Base-by-base conservation (phyloP, 2,329 filamentous ascomycete genomes). In the Berkeleyomyces basicola region DNA sequence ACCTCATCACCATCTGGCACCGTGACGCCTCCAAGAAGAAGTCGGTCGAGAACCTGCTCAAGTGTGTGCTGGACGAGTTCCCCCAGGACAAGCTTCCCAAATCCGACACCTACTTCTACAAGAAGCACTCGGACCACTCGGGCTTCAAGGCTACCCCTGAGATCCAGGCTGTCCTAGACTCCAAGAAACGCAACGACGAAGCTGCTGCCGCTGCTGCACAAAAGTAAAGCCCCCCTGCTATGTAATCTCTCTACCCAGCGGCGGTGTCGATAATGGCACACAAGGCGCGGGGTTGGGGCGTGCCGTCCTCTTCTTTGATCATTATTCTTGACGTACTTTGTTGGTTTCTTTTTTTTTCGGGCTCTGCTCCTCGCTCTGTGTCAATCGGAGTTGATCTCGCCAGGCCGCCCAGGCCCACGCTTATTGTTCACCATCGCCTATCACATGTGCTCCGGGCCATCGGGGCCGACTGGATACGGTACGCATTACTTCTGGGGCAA, bases 1-100 rank as follows among this genome's bases (percentile, higher is more conserved):
- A 92, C 71, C 82, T 96, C 68, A 86, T 96, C 71, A 87, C 88
- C 68, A 82, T 97, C 70, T 97, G 92, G 92, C 93, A 96, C 75
- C 88, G 93, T 66, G 87, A 95, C 70, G 85, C 85, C 31, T 85
- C 83, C 65, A 90, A 93, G 74, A 79, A 88, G 70, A 83, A 82
- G 68, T 93, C 90, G 4, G 82, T 93, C 68, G 84, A 92, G 70
- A 82, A 78, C 66, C 79, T 96, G 65, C 79, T 91, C 58, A 76
- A 82, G 66, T 86, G 83, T 58, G 84, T 96, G 61, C 76, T 95
- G 58, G 81, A 85, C 60, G 82, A 88, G 67, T 77, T 96, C 39
- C 86, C 86, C 4, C 75, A 79, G 1, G 87, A 93, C 70, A 75
- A 95, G 67, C 78, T 78, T 64, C 89, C 89, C 46, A 87, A 86